Evolutionary conservation across 1,284 basidiomycete species (phyloP).

Genomic region (Malassezia nana): DNA sequence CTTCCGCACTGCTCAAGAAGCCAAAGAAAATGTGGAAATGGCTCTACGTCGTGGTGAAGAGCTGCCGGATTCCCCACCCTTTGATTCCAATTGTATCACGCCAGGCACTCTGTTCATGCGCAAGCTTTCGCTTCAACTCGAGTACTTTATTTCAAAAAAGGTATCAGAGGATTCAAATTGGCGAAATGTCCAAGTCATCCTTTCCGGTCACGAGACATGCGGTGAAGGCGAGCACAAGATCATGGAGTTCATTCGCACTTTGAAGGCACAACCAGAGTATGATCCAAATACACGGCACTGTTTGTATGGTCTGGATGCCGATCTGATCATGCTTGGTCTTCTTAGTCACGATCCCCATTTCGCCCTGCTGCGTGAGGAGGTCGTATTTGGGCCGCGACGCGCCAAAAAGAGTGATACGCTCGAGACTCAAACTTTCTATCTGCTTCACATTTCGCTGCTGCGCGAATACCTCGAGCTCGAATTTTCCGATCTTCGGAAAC

Average conservation of each 20-base stretch:
- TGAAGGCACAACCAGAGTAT: slow-evolving; percentile 88
- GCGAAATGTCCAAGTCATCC: slow-evolving; percentile 79
- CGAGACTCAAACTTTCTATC: slow-evolving; percentile 82
- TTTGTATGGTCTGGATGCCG: slow-evolving; percentile 94
- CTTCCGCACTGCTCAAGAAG: slow-evolving; percentile 89
- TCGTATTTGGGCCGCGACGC: slow-evolving; percentile 78
- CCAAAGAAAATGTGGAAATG: slow-evolving; percentile 72
- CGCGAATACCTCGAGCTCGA: slow-evolving; percentile 95
- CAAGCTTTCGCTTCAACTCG: slow-evolving; percentile 74
- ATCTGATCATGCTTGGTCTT: slow-evolving; percentile 94
- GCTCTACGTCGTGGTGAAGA: slow-evolving; percentile 80
- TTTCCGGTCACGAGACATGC: slow-evolving; percentile 93
- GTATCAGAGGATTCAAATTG: slow-evolving; percentile 53
- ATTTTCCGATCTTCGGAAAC: slow-evolving; percentile 55
- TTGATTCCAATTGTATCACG: slow-evolving; percentile 98
- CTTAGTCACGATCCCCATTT: slow-evolving; percentile 98
- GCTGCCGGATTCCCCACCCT: slow-evolving; percentile 81
- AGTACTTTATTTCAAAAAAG: slow-evolving; percentile 66
- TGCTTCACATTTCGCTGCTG: slow-evolving; percentile 85
- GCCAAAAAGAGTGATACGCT: slow-evolving; percentile 60
- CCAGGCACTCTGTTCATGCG: slow-evolving; percentile 96
- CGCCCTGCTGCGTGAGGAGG: slow-evolving; percentile 91
- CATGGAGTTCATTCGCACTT: slow-evolving; percentile 94
- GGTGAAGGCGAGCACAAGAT: slow-evolving; percentile 99
- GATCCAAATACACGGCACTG: slow-evolving; percentile 90